These are phyloP conservation scores for Diaporthe sp. DNA, from an alignment of 2,329 filamentous ascomycete genomes.

Conservation along the genomic window DNA sequence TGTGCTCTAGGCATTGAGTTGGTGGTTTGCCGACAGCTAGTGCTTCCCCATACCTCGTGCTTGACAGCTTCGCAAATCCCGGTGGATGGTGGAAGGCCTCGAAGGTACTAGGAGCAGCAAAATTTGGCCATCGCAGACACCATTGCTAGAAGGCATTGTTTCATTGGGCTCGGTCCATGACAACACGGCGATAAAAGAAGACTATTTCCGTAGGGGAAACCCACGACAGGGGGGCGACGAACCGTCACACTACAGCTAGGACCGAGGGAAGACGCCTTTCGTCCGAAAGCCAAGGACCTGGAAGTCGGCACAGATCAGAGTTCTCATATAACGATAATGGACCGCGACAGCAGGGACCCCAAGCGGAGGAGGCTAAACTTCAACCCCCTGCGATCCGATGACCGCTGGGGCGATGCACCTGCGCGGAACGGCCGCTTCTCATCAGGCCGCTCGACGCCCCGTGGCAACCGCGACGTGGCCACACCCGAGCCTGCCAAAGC, in stretches of 20 bases:
- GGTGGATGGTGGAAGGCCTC: neutral
- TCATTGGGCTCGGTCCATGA: neutral
- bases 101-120: neutral
- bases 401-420: slow-evolving; percentile 66
- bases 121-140: neutral
- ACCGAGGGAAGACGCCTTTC: neutral
- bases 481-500: slow-evolving; percentile 49
- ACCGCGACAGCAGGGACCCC: slow-evolving; percentile 48
- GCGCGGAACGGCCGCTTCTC: slow-evolving; percentile 50
- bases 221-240: neutral
- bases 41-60: neutral
- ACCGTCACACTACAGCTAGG: too few relatives aligned
- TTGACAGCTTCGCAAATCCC: neutral
- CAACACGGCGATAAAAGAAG: neutral
- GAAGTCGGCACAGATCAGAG: neutral
- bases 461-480: slow-evolving; percentile 43
- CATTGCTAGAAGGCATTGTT: neutral
- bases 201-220: neutral
- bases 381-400: slow-evolving; percentile 61
- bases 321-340: slow-evolving; percentile 38
- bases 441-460: slow-evolving; percentile 43
- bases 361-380: slow-evolving; percentile 73
- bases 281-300: neutral
- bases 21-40: slow-evolving; percentile 1
- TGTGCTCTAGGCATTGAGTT: neutral